Evolutionary conservation across 1,284 basidiomycete species (phyloP).

Genomic region (Rhodotorula sp.): DNA sequence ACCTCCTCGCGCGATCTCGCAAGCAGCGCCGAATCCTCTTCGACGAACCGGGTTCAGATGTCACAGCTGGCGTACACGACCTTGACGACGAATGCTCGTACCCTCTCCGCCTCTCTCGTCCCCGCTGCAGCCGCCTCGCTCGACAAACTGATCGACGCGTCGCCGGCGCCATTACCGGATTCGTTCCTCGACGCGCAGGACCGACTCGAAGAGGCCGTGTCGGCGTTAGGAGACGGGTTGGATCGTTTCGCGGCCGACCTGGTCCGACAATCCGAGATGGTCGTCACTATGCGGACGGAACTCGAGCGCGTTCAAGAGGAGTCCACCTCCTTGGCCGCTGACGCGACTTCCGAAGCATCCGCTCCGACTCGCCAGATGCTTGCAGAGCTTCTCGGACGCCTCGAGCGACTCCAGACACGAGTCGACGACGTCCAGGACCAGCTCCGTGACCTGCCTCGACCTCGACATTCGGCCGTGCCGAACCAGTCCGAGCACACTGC

Average conservation of each 20-base stretch:
- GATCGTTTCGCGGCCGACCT: slow-evolving; percentile 11
- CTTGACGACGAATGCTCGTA: slow-evolving; percentile 18
- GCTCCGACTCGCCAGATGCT: not conserved
- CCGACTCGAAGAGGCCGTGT: slow-evolving; percentile 27
- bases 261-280: slow-evolving; percentile 16
- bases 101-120: slow-evolving; percentile 6
- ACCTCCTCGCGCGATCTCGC: not conserved
- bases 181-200: slow-evolving; percentile 43
- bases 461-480: too few relatives aligned
- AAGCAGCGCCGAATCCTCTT: slow-evolving; percentile 5
- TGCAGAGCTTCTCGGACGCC: not conserved
- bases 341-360: not conserved
- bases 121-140: slow-evolving; percentile 22
- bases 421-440: too few relatives aligned
- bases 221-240: slow-evolving; percentile 6
- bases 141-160: slow-evolving; percentile 40
- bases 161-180: slow-evolving; percentile 31
- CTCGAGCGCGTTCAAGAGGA: not conserved
- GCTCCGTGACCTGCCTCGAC: too few relatives aligned
- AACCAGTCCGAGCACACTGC: too few relatives aligned
- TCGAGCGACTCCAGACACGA: too few relatives aligned
- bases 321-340: not conserved
- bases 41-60: slow-evolving; percentile 29
- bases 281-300: slow-evolving; percentile 1
- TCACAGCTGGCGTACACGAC: slow-evolving; percentile 33